These are phyloP conservation scores for Euphorbia corollata DNA, from an alignment of 441 rosid genomes.

Conservation along the genomic window DNA sequence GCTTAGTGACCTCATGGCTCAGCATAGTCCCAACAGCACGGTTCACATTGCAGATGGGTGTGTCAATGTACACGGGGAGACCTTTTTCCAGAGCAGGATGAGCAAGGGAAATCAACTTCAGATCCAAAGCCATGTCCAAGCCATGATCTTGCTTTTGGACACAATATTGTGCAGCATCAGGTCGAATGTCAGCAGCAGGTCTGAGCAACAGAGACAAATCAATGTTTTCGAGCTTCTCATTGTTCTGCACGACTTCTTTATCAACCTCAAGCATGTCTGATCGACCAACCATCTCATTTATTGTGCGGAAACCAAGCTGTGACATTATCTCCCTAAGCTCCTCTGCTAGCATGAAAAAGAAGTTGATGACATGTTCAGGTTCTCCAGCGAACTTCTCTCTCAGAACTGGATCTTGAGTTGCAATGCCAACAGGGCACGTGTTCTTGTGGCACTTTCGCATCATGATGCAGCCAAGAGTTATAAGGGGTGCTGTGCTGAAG, in stretches of 20 bases:
- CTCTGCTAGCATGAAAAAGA: slow-evolving; percentile 98
- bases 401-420: slow-evolving; percentile 98
- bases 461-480: slow-evolving; percentile 99
- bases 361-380: slow-evolving; percentile 96
- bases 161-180: slow-evolving; percentile 92
- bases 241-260: slow-evolving; percentile 64
- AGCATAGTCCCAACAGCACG: slow-evolving; percentile 99
- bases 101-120: slow-evolving; percentile 61
- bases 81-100: slow-evolving; percentile 71
- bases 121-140: slow-evolving; percentile 93
- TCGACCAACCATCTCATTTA: slow-evolving; percentile 95
- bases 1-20: slow-evolving; percentile 97
- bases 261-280: slow-evolving; percentile 99
- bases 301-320: slow-evolving; percentile 72
- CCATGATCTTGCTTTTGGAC: slow-evolving; percentile 96
- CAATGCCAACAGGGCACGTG: slow-evolving; percentile 99
- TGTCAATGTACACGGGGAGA: slow-evolving; percentile 81
- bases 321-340: slow-evolving; percentile 98
- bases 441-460: slow-evolving; percentile 99
- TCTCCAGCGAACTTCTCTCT: slow-evolving; percentile 99
- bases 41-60: slow-evolving; percentile 78
- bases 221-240: slow-evolving; percentile 84
- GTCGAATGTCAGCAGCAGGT: slow-evolving; percentile 94
- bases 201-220: slow-evolving; percentile 80
- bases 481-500: slow-evolving; percentile 98